Conservation (phyloP, 1,284 basidiomycete genomes). For the Microbotryomycetes sp. region DNA sequence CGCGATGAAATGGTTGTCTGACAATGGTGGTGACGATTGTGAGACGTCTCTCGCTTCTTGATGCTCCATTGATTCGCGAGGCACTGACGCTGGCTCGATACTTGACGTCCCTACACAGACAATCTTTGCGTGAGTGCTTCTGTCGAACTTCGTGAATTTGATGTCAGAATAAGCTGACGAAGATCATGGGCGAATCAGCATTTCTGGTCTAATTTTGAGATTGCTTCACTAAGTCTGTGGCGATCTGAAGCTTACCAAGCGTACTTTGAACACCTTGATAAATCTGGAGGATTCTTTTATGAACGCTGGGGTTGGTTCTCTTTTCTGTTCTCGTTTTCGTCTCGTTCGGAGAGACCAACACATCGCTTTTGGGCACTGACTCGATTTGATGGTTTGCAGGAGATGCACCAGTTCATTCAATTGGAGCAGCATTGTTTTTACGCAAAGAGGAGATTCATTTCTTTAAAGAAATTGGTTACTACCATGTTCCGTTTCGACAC, state of each 20-base stretch:
- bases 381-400: no score
- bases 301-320: conserved; percentile 59
- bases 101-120: no score
- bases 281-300: conserved; percentile 68
- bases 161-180: no score
- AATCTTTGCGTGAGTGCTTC: background rate
- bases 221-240: conserved; percentile 65
- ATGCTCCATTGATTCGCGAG: no score
- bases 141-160: no score
- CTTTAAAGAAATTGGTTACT: conserved; percentile 45
- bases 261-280: conserved; percentile 66
- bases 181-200: no score
- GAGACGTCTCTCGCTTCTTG: background rate
- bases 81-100: no score
- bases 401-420: conserved; percentile 74
- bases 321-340: background rate
- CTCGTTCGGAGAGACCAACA: background rate
- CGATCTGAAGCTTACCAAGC: conserved; percentile 64
- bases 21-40: conserved; percentile 56
- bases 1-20: conserved; percentile 64
- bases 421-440: conserved; percentile 64
- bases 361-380: no score
- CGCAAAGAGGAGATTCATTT: conserved; percentile 52
- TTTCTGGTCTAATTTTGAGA: conserved; percentile 53
- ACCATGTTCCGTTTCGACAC: conserved; percentile 59